Conservation (phyloP, 768 basidiomycete species). For the Leucogyrophana mollusca region DNA sequence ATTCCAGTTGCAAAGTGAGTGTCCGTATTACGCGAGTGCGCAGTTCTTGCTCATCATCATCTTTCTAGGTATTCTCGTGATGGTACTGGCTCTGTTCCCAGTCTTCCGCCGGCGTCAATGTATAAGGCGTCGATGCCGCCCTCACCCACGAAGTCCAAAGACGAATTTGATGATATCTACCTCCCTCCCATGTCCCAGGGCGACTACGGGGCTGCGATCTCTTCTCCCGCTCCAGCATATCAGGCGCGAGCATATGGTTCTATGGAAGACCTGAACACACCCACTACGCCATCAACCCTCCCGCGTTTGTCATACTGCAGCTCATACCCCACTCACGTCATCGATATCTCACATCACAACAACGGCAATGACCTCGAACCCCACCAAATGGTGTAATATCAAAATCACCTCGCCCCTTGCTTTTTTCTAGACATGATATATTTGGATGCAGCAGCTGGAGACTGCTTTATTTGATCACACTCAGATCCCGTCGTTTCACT, state of each 20-base stretch:
- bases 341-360: not conserved
- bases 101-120: too few relatives aligned
- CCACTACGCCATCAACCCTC: not conserved
- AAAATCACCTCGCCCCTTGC: too few relatives aligned
- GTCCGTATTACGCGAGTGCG: not conserved
- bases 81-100: too few relatives aligned
- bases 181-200: not conserved
- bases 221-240: slow-evolving; percentile 2
- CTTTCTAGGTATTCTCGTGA: too few relatives aligned
- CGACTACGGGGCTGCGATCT: not conserved
- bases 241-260: not conserved
- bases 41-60: too few relatives aligned
- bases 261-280: not conserved
- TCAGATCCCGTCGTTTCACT: too few relatives aligned
- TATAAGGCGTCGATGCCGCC: not conserved
- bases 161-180: not conserved
- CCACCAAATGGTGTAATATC: slow-evolving; percentile 1
- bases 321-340: not conserved
- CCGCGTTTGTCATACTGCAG: not conserved
- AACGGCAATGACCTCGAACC: not conserved
- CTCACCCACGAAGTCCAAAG: not conserved
- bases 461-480: too few relatives aligned
- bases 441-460: too few relatives aligned
- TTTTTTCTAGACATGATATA: too few relatives aligned
- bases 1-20: slow-evolving; percentile 1